A percentile compares a stretch with the other conserved stretches of the same genome.
phyloP scores from a whole-genome alignment of 2,329 filamentous ascomycete species.

The Apiospora marii region DNA sequence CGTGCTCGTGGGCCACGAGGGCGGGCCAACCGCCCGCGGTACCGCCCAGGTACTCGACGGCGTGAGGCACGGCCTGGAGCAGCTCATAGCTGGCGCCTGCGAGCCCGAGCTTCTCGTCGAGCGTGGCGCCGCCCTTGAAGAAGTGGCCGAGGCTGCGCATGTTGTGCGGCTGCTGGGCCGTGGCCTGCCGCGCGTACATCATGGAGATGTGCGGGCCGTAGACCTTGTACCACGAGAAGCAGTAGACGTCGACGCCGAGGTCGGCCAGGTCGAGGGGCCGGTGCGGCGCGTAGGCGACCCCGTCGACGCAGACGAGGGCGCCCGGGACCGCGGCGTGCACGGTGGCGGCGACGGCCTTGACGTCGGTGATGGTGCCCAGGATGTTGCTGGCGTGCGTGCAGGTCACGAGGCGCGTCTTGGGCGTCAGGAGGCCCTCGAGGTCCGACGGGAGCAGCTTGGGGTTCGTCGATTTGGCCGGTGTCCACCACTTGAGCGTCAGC shows the following conservation, averaged over 20 bases:
- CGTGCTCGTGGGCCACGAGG: constrained; percentile 66
- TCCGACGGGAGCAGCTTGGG: constrained; percentile 66
- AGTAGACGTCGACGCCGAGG: constrained; percentile 65
- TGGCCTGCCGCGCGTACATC: constrained; percentile 61
- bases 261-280: constrained; percentile 62
- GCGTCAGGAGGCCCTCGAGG: constrained; percentile 65
- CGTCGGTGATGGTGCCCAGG: constrained; percentile 73
- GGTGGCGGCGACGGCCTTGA: constrained; percentile 60
- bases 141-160: constrained; percentile 60
- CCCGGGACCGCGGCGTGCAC: constrained; percentile 53
- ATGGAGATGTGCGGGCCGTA: constrained; percentile 67
- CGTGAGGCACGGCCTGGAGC: constrained; percentile 65
- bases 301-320: constrained; percentile 53
- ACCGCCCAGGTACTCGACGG: constrained; percentile 66
- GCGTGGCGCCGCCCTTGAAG: constrained; percentile 67
- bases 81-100: constrained; percentile 77
- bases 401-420: constrained; percentile 73
- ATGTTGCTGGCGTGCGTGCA: constrained; percentile 80
- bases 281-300: constrained; percentile 68
- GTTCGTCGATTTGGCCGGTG: constrained; percentile 55
- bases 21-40: constrained; percentile 52
- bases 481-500: constrained; percentile 76
- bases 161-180: constrained; percentile 41
- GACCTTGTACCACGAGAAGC: constrained; percentile 70
- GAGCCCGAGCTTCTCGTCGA: constrained; percentile 73